Evolutionary conservation across 2,329 filamentous ascomycete genomes (phyloP).

Genomic region (Colletotrichum endophyticum): DNA sequence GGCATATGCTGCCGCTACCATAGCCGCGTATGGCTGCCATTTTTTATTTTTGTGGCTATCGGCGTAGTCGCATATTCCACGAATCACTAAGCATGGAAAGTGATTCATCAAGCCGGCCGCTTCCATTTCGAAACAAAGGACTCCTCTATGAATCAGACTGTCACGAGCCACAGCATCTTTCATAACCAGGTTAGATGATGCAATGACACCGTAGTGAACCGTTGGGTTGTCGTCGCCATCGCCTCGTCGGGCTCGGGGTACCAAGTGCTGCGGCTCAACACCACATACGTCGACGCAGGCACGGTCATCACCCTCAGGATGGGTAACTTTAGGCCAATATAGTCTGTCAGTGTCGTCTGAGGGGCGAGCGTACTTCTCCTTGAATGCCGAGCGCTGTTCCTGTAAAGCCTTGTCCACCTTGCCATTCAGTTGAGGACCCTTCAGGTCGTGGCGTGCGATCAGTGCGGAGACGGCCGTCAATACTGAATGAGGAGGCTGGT

Average conservation of each 20-base stretch:
- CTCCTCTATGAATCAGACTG: fast-evolving
- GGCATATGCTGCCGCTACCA: constrained; percentile 34
- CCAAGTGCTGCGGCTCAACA: too few species aligned
- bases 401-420: not conserved
- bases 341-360: fast-evolving
- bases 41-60: constrained; percentile 43
- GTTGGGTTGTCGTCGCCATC: not conserved
- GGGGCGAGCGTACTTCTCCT: fast-evolving
- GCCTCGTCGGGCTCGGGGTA: not conserved
- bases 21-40: constrained; percentile 41
- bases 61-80: constrained; percentile 45
- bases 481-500: too few species aligned
- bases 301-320: too few species aligned
- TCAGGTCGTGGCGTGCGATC: not conserved
- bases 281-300: too few species aligned
- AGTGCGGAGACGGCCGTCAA: constrained; percentile 1
- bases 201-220: constrained; percentile 29
- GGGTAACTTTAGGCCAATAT: fast-evolving
- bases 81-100: constrained; percentile 38
- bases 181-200: constrained; percentile 40
- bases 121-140: constrained; percentile 32
- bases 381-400: not conserved
- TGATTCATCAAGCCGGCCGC: constrained; percentile 30
- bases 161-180: constrained; percentile 36
- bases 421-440: not conserved